Evolutionary conservation across 805 yeast species (phyloP).

Genomic region (Metschnikowia shivogae): DNA sequence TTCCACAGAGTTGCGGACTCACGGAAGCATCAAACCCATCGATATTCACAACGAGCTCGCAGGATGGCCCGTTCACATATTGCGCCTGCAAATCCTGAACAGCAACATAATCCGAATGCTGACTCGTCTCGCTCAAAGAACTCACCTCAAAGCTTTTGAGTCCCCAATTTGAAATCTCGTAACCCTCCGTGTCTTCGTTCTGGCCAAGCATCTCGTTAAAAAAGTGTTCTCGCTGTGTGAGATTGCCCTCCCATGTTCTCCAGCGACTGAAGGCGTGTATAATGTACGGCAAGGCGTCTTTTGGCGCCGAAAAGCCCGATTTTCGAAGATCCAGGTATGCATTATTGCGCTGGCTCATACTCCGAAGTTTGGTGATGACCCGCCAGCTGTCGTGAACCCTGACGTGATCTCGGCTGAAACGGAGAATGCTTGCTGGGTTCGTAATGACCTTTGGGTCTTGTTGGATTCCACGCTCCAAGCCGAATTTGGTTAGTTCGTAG

Average conservation of each 20-base stretch:
- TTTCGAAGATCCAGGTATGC: conserved; percentile 39
- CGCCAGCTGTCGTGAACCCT: conserved; percentile 87
- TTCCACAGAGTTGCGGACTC: conserved; percentile 2
- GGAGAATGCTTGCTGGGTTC: conserved; percentile 76
- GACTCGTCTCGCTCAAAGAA: not conserved
- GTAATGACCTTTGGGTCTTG: conserved; percentile 90
- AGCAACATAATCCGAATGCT: not conserved
- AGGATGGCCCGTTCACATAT: not conserved
- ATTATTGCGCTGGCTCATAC: conserved; percentile 56
- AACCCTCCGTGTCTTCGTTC: not conserved
- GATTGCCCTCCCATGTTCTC: conserved; percentile 89
- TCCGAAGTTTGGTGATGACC: conserved; percentile 71
- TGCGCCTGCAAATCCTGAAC: conserved; percentile 2
- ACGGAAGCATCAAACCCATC: conserved; percentile 8
- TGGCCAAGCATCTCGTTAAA: conserved; percentile 30
- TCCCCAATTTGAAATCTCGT: not conserved
- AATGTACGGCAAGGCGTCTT: conserved; percentile 51
- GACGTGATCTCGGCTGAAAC: conserved; percentile 69
- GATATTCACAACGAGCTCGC: conserved; percentile 6
- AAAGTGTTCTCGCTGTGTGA: conserved; percentile 53
- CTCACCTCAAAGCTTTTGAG: conserved; percentile 2
- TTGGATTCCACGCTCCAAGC: conserved; percentile 45
- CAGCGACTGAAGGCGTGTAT: conserved; percentile 62
- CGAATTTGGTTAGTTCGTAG: conserved; percentile 38
- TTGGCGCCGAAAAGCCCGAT: conserved; percentile 37